These are phyloP conservation scores for Nigrospora sphaerica DNA, from an alignment of 2,329 filamentous ascomycete genomes.

Conservation along the genomic window DNA sequence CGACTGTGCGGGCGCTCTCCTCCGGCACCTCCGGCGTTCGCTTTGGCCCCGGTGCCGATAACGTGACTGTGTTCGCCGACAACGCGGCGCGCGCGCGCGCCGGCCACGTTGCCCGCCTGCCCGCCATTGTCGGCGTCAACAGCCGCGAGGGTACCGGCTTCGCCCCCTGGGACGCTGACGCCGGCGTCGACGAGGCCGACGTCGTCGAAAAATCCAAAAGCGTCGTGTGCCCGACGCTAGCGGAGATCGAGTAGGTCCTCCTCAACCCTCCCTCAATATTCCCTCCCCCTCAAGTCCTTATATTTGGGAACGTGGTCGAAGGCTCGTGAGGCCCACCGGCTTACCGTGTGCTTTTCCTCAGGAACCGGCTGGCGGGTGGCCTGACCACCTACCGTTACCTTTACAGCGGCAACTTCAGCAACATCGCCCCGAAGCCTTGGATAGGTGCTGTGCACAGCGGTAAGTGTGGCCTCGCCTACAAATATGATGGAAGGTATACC, in stretches of 20 bases:
- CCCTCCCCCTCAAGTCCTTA: no score
- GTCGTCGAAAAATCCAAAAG: slow-evolving; percentile 10
- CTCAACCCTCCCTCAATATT: no score
- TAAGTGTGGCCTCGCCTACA: neutral
- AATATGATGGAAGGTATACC: no score
- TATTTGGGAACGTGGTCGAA: slow-evolving; percentile 6
- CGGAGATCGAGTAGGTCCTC: neutral
- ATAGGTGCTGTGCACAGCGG: slow-evolving; percentile 20
- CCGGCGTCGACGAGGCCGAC: slow-evolving; percentile 11
- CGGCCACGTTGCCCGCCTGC: slow-evolving; percentile 17
- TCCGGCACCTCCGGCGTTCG: slow-evolving; percentile 16
- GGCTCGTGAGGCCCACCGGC: no score
- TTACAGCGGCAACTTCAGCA: slow-evolving; percentile 31
- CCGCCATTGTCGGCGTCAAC: slow-evolving; percentile 17
- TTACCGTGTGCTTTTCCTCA: neutral
- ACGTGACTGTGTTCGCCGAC: slow-evolving; percentile 23
- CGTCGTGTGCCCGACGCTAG: neutral
- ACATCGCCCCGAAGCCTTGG: slow-evolving; percentile 28
- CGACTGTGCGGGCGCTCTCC: slow-evolving; percentile 24
- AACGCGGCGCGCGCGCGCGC: slow-evolving; percentile 19
- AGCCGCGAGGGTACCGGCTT: slow-evolving; percentile 16
- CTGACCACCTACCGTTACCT: slow-evolving; percentile 31
- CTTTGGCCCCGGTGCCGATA: slow-evolving; percentile 23
- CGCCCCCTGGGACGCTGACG: slow-evolving; percentile 12
- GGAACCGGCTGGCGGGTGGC: slow-evolving; percentile 10